These are phyloP conservation scores for Trebouxiophyceae sp. DNA, from an alignment of 163 green algal species.

Conservation along the genomic window DNA sequence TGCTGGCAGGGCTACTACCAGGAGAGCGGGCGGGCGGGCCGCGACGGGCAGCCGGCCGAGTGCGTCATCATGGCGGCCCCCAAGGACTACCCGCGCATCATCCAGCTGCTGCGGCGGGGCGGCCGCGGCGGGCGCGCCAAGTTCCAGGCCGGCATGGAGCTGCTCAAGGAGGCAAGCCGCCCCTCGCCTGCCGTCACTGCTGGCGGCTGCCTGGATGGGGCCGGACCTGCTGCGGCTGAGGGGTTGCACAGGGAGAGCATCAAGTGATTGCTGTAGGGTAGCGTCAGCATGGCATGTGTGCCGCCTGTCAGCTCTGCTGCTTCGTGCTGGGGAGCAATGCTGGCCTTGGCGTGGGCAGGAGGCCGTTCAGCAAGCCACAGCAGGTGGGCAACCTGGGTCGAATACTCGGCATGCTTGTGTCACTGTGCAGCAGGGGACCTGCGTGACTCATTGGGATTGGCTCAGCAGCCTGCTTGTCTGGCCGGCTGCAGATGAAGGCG, in stretches of 20 bases:
- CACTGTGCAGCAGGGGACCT: not conserved
- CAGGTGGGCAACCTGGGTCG: not conserved
- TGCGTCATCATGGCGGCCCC: constrained; percentile 64
- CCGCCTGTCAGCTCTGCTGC: too few species aligned
- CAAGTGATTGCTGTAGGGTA: not conserved
- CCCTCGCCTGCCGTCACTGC: too few species aligned
- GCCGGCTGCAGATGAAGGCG: constrained; percentile 33
- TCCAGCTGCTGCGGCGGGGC: constrained; percentile 43
- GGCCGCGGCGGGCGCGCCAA: constrained; percentile 9
- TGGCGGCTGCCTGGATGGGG: not conserved
- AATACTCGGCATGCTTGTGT: not conserved
- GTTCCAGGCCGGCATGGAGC: constrained; percentile 27
- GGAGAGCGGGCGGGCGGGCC: constrained; percentile 57
- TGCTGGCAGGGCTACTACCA: constrained; percentile 14
- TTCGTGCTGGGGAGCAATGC: not conserved
- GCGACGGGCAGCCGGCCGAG: constrained; percentile 56
- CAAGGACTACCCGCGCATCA: constrained; percentile 39
- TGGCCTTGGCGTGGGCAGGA: not conserved
- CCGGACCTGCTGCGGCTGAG: not conserved
- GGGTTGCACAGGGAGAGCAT: constrained; percentile 3
- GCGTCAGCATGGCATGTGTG: too few species aligned
- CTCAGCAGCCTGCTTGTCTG: not conserved
- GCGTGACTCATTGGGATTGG: not conserved
- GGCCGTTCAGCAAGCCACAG: not conserved
- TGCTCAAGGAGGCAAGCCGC: constrained; percentile 26